These are phyloP conservation scores for Babjeviella inositovora DNA, from an alignment of 805 yeast species.

Conservation along the genomic window DNA sequence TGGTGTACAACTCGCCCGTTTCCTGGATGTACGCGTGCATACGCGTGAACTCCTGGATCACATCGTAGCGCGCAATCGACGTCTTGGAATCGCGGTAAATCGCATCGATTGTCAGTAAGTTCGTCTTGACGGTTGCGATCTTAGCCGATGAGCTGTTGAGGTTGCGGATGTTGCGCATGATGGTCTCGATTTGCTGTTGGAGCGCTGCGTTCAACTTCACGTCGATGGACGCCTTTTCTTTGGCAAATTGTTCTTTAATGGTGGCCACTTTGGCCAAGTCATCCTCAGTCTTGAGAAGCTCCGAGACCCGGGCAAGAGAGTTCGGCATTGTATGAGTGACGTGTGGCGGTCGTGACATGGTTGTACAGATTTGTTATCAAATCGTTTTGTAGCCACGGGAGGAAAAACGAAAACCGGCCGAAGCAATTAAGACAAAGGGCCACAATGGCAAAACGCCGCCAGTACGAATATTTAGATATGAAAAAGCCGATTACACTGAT, in stretches of 20 bases:
- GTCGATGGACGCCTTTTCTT: slow-evolving; percentile 66
- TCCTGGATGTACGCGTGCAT: slow-evolving; percentile 60
- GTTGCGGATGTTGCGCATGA: slow-evolving; percentile 24
- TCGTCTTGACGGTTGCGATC: slow-evolving; percentile 30
- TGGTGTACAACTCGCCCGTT: slow-evolving; percentile 47
- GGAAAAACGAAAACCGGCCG: too few relatives aligned
- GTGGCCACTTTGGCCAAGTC: slow-evolving; percentile 39
- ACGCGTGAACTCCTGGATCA: slow-evolving; percentile 49
- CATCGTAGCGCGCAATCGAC: slow-evolving; percentile 49
- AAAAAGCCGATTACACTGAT: too few relatives aligned
- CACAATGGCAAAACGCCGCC: too few relatives aligned
- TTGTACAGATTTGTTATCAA: too few relatives aligned
- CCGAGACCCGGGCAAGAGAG: slow-evolving; percentile 12
- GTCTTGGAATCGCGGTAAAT: slow-evolving; percentile 39
- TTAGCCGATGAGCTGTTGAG: slow-evolving; percentile 22
- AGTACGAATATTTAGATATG: too few relatives aligned
- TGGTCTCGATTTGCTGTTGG: slow-evolving; percentile 42
- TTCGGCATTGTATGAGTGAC: too few relatives aligned
- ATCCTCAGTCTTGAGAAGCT: slow-evolving; percentile 22
- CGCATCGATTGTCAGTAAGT: slow-evolving; percentile 23
- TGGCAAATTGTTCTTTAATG: slow-evolving; percentile 35
- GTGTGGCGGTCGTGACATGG: too few relatives aligned
- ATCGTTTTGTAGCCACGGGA: too few relatives aligned
- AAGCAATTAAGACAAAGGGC: too few relatives aligned
- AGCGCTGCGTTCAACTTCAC: slow-evolving; percentile 58